phyloP scores from a whole-genome alignment of 371 early-diverging fungal genomes.

The Smittium mucronatum region DNA sequence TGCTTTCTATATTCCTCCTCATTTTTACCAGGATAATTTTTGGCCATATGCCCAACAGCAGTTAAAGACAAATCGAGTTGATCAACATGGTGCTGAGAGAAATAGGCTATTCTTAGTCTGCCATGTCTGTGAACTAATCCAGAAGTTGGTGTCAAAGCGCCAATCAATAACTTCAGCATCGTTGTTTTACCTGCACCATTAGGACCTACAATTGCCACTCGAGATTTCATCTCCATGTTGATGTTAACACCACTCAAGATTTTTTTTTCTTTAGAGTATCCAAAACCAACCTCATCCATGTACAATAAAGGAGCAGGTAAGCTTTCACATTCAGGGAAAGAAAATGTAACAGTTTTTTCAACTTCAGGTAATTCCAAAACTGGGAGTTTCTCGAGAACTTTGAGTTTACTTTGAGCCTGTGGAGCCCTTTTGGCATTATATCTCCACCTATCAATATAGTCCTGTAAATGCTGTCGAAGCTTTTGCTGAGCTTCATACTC shows the following conservation, averaged over 20 bases:
- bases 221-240: slow-evolving; percentile 90
- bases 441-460: slow-evolving; percentile 97
- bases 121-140: slow-evolving; percentile 84
- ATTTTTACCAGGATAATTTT: slow-evolving; percentile 73
- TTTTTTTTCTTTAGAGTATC: slow-evolving; percentile 47
- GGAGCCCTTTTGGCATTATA: slow-evolving; percentile 96
- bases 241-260: slow-evolving; percentile 75
- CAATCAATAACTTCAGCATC: slow-evolving; percentile 78
- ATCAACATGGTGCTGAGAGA: slow-evolving; percentile 97
- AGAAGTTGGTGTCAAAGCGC: slow-evolving; percentile 53
- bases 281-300: slow-evolving; percentile 81
- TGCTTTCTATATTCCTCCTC: slow-evolving; percentile 93
- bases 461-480: slow-evolving; percentile 86
- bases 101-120: slow-evolving; percentile 87
- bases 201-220: slow-evolving; percentile 86
- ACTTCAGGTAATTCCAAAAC: slow-evolving; percentile 76
- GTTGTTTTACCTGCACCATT: slow-evolving; percentile 72
- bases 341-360: slow-evolving; percentile 73
- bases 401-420: slow-evolving; percentile 96
- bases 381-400: slow-evolving; percentile 94
- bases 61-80: slow-evolving; percentile 73
- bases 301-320: slow-evolving; percentile 84
- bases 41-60: slow-evolving; percentile 78
- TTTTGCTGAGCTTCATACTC: slow-evolving; percentile 92
- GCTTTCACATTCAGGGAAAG: slow-evolving; percentile 80